Evolutionary conservation across 352 stramenopile genomes (phyloP).

Genomic region (Detonula confervacea): DNA sequence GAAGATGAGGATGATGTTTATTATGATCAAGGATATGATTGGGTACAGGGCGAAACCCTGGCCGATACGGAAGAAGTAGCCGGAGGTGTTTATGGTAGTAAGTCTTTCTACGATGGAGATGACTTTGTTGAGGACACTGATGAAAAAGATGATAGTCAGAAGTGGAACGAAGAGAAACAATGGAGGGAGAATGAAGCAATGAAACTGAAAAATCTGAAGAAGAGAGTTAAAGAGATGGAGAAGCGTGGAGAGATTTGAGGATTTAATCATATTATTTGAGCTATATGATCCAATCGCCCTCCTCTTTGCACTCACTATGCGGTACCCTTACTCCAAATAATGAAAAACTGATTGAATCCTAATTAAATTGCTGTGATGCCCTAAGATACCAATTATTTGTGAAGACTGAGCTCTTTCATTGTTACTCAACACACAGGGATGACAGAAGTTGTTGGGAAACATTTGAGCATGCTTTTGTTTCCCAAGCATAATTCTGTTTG

Average conservation of each 20-base stretch:
- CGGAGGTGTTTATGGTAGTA: conserved; percentile 17
- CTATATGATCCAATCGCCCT: no score
- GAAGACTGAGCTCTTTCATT: no score
- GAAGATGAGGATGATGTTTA: conserved; percentile 57
- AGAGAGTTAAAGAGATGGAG: conserved; percentile 70
- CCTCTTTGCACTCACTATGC: no score
- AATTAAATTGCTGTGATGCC: no score
- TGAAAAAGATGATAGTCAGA: conserved; percentile 4
- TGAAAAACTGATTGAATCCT: no score
- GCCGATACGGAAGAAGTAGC: conserved; percentile 22
- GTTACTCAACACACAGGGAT: no score
- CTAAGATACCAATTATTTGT: no score
- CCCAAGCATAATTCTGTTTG: no score
- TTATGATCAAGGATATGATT: conserved; percentile 81
- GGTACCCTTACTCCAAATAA: no score
- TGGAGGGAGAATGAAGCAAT: conserved; percentile 45
- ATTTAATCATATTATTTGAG: no score
- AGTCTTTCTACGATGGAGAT: conserved; percentile 40
- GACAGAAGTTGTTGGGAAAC: no score
- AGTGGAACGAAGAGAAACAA: conserved; percentile 42
- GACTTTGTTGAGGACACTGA: conserved; percentile 45
- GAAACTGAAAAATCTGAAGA: conserved; percentile 66
- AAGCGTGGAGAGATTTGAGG: conserved; percentile 64
- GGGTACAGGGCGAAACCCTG: conserved; percentile 37
- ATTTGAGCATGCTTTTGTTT: no score